Evolutionary conservation across 2,329 filamentous ascomycete species (phyloP).

Genomic region (Ascochyta lentis): DNA sequence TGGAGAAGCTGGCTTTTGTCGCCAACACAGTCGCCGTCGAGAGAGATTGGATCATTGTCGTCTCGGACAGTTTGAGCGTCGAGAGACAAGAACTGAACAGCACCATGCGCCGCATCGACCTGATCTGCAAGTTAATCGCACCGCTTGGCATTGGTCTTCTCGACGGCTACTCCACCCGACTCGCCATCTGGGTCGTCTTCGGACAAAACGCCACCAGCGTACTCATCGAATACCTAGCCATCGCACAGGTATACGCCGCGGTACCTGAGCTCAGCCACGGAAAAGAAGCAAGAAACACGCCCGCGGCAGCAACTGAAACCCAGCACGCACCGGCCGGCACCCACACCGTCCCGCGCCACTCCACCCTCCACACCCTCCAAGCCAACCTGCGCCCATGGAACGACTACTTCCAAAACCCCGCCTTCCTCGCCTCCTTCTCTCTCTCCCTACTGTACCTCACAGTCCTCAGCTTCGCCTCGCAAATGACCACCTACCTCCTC

Average conservation of each 20-base stretch:
- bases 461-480: slow-evolving; percentile 54
- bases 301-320: slow-evolving; percentile 14
- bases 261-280: slow-evolving; percentile 39
- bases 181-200: slow-evolving; percentile 59
- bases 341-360: slow-evolving; percentile 6
- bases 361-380: slow-evolving; percentile 5
- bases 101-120: slow-evolving; percentile 65
- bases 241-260: slow-evolving; percentile 51
- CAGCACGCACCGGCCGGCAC: slow-evolving; percentile 9
- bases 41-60: slow-evolving; percentile 70
- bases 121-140: slow-evolving; percentile 64
- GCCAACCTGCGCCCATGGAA: slow-evolving; percentile 32
- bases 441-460: slow-evolving; percentile 67
- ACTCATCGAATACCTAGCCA: slow-evolving; percentile 60
- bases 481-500: slow-evolving; percentile 70
- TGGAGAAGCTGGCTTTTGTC: slow-evolving; percentile 71
- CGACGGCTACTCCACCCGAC: slow-evolving; percentile 55
- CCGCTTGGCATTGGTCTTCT: slow-evolving; percentile 61
- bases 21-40: slow-evolving; percentile 74
- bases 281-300: slow-evolving; percentile 16
- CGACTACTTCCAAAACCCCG: slow-evolving; percentile 61
- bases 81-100: slow-evolving; percentile 58
- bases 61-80: slow-evolving; percentile 49
- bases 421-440: slow-evolving; percentile 67
- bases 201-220: slow-evolving; percentile 59